phyloP scores from a whole-genome alignment of 1,284 basidiomycete genomes.

The Dichomitus squalens region DNA sequence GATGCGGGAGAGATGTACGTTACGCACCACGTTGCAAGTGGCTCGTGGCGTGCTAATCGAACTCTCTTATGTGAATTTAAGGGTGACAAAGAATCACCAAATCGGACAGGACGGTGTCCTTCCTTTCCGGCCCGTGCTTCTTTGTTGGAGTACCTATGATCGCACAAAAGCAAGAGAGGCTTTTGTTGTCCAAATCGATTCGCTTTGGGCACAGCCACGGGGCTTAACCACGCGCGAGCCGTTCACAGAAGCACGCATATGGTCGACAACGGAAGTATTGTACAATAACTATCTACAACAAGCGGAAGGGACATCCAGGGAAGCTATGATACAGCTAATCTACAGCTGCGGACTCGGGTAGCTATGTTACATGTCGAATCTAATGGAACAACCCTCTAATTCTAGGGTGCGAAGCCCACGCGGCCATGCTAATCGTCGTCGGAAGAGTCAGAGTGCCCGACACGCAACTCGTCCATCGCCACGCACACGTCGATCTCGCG shows the following conservation, averaged over 20 bases:
- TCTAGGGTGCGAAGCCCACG: not conserved
- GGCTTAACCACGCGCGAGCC: not conserved
- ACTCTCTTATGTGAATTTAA: too few species aligned
- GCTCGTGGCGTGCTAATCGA: too few species aligned
- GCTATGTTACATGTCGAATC: not conserved
- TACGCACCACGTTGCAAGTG: too few species aligned
- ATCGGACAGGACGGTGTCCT: too few species aligned
- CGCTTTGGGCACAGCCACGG: slow-evolving; percentile 1
- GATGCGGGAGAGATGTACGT: too few species aligned
- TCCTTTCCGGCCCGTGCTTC: not conserved
- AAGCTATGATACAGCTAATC: slow-evolving; percentile 6
- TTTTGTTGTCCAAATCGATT: not conserved
- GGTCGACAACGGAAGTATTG: not conserved
- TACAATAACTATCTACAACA: not conserved
- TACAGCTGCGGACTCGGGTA: not conserved
- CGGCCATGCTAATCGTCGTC: not conserved
- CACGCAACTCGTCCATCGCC: slow-evolving; percentile 5
- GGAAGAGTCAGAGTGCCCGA: not conserved
- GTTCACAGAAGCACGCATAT: not conserved
- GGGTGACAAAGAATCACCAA: too few species aligned
- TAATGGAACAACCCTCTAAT: not conserved
- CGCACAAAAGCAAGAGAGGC: not conserved
- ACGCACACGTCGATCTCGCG: slow-evolving; percentile 2
- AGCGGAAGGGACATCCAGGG: not conserved
- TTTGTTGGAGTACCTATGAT: not conserved